Percentiles rank a stretch among this genome's conserved stretches.
These are phyloP conservation scores for Xerocomus amazonicus DNA, from an alignment of 1,284 basidiomycete genomes.

Conservation along the genomic window DNA sequence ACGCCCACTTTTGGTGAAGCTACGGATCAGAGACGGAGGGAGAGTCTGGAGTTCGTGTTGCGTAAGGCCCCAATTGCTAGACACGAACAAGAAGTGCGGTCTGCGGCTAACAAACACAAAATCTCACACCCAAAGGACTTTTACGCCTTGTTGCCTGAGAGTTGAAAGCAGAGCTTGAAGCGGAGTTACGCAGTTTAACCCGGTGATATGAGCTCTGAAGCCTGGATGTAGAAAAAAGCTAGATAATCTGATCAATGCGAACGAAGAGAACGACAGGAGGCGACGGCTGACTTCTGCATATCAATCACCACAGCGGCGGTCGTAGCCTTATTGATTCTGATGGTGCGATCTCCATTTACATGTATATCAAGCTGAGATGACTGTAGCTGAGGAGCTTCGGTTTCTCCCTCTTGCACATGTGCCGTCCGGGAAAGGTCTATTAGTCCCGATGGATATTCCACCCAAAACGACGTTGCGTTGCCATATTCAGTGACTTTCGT, in stretches of 20 bases:
- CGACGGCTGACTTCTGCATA: constrained; percentile 71
- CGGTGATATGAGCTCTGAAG: constrained; percentile 51
- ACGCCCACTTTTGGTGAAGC: constrained; percentile 47
- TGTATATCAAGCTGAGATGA: constrained; percentile 50
- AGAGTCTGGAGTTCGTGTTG: constrained; percentile 58
- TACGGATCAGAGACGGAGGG: constrained; percentile 52
- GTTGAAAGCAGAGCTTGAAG: constrained; percentile 47
- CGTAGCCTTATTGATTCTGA: constrained; percentile 48
- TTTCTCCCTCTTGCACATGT: constrained; percentile 26
- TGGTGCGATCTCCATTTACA: constrained; percentile 47
- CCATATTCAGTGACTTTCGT: constrained; percentile 49
- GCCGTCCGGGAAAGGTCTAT: constrained; percentile 54
- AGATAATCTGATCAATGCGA: constrained; percentile 4
- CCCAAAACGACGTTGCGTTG: constrained; percentile 57
- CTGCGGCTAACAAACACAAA: not conserved
- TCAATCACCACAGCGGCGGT: constrained; percentile 63
- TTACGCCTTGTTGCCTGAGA: constrained; percentile 50
- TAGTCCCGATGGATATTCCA: constrained; percentile 63
- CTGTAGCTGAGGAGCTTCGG: constrained; percentile 33
- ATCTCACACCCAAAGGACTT: constrained; percentile 63
- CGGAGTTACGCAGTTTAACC: constrained; percentile 56
- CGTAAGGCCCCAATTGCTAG: constrained; percentile 68
- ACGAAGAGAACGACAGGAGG: not conserved
- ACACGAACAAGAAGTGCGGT: not conserved
- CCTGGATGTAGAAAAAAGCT: constrained; percentile 68